Percentiles rank a stretch among this genome's conserved stretches.
Evolutionary conservation across 2,329 filamentous ascomycete genomes (phyloP).

Genomic region (Diaporthe amygdali): DNA sequence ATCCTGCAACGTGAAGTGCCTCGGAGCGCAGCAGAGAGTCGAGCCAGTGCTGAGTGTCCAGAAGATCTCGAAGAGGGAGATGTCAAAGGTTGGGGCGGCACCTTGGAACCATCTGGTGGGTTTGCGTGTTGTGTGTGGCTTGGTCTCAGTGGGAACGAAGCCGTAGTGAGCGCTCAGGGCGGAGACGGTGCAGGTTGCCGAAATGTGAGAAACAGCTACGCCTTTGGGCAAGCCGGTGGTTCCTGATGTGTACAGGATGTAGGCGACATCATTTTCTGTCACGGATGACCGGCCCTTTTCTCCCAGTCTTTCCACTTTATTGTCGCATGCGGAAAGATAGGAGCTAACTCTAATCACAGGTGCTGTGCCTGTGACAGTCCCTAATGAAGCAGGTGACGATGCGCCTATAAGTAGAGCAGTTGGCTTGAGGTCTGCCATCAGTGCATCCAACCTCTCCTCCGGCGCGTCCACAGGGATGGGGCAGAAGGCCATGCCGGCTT

Average conservation of each 20-base stretch:
- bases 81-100: slow-evolving; percentile 24
- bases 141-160: slow-evolving; percentile 33
- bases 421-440: slow-evolving; percentile 35
- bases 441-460: slow-evolving; percentile 31
- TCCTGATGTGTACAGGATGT: slow-evolving; percentile 40
- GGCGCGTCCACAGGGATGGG: slow-evolving; percentile 43
- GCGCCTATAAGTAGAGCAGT: slow-evolving; percentile 30
- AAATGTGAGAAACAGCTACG: slow-evolving; percentile 35
- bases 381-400: background rate
- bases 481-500: slow-evolving; percentile 42
- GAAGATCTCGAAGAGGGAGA: slow-evolving; percentile 19
- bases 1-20: slow-evolving; percentile 19
- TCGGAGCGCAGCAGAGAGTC: slow-evolving; percentile 15
- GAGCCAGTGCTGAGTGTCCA: slow-evolving; percentile 15
- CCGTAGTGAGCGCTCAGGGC: slow-evolving; percentile 32
- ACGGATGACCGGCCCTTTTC: background rate
- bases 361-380: slow-evolving; percentile 12
- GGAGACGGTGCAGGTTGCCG: slow-evolving; percentile 35
- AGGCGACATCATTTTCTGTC: slow-evolving; percentile 32
- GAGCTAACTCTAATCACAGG: background rate
- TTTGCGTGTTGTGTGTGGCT: slow-evolving; percentile 31
- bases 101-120: slow-evolving; percentile 18
- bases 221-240: slow-evolving; percentile 41
- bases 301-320: slow-evolving; percentile 13
- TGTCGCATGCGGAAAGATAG: background rate